Base-by-base conservation (phyloP, 2,329 filamentous ascomycete species). In the Trichoderma endophyticum region DNA sequence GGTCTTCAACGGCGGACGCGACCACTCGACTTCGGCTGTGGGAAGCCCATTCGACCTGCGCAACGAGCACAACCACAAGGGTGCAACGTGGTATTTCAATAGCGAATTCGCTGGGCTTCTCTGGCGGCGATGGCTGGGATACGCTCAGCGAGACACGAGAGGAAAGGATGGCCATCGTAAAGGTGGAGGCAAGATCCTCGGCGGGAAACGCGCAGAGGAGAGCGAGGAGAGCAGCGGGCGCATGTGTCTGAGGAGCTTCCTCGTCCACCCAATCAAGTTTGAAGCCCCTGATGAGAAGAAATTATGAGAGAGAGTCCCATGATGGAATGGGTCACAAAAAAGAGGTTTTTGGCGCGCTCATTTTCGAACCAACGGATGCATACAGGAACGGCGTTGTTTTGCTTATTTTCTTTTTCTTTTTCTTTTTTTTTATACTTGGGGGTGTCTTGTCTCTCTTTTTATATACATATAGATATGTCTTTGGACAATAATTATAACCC, bases 51-150 rank as follows among this genome's bases (percentile, higher is more conserved):
- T 92, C 75, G 89, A 91, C 71, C 77, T 86, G 24, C 86, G 88
- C 75, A 90, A 93, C 68, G 93, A 97, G 81, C 92, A 94, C 80
- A 95, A 95, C 80, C 94, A 95, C 83, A 89, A 89, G 76, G 93
- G 93, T 15, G 91, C 91, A 57, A 94, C 88, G 59, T 97, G 93
- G 92, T 97, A 95, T 81, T 97, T 94, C 81, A 92, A 94, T 76
- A 90, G 90, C 26, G 88, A 90, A 64, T 97, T 96, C 77, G 90
- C 92, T 1, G 88, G 91, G 5, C 88, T 91, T n/a, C 79, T 97
- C 75, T 97, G 93, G 88, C 86, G 92, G 65, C 86, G 93, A 59
- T 97, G 94, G 94, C 82, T 96, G 60, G 87, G 87, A 0, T 89
- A 87, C 75, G 81, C 86, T 18, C 86, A 89, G 77, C 80, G 83